These are phyloP conservation scores for Geotrichum reessii DNA, from an alignment of 1,139 yeast genomes.

Conservation along the genomic window DNA sequence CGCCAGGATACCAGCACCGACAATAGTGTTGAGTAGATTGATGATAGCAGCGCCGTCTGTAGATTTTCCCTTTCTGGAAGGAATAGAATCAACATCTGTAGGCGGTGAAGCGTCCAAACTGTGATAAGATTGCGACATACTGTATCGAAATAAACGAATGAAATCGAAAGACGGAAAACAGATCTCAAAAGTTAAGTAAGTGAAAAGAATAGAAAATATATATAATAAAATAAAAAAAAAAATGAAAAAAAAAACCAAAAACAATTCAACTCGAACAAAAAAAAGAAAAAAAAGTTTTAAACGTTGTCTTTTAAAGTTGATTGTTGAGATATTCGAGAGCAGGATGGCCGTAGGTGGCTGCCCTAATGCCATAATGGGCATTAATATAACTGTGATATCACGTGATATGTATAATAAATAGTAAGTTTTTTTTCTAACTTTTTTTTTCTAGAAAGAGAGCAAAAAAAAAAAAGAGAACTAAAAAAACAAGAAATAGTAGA, in stretches of 20 bases:
- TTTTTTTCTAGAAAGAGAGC: background rate
- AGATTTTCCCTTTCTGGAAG: constrained; percentile 5
- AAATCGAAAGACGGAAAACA: background rate
- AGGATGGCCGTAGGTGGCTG: background rate
- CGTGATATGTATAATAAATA: background rate
- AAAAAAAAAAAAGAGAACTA: too few species aligned
- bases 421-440: too few species aligned
- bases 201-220: background rate
- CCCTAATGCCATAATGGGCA: background rate
- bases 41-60: constrained; percentile 29
- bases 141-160: background rate
- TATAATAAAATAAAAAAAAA: background rate
- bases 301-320: background rate
- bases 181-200: background rate
- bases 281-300: background rate
- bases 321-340: background rate
- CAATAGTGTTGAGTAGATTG: constrained; percentile 38
- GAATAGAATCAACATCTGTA: background rate
- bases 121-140: background rate
- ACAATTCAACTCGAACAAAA: background rate
- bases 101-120: background rate
- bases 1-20: constrained; percentile 85
- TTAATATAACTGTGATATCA: background rate
- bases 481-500: background rate
- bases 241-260: background rate